These are phyloP conservation scores for Aspergillus sp. DNA, from an alignment of 2,329 filamentous ascomycete genomes.

Conservation along the genomic window DNA sequence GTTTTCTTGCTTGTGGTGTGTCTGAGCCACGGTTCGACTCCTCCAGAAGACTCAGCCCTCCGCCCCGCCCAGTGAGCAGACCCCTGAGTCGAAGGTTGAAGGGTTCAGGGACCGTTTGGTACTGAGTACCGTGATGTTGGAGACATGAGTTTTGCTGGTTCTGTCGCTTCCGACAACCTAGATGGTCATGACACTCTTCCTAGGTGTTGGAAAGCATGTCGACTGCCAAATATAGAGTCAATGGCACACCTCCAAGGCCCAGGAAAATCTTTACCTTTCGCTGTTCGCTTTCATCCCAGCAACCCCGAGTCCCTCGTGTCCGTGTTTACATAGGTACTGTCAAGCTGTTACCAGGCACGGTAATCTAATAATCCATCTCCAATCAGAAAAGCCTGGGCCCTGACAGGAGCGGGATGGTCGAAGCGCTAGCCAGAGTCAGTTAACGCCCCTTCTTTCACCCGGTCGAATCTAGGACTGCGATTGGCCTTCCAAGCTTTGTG, in stretches of 20 bases:
- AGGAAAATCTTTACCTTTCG: background rate
- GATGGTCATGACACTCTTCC: background rate
- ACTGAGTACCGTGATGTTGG: background rate
- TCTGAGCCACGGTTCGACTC: conserved; percentile 9
- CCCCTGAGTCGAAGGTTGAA: conserved; percentile 18
- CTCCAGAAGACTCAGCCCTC: background rate
- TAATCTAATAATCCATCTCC: conserved; percentile 2
- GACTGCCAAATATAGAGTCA: conserved; percentile 13
- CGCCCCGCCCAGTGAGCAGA: background rate
- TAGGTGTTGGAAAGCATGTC: background rate
- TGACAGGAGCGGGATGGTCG: conserved; percentile 7
- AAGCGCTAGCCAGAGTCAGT: conserved; percentile 3
- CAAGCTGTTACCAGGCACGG: conserved; percentile 31
- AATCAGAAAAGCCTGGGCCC: conserved; percentile 14
- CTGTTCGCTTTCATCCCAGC: background rate
- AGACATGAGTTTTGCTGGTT: background rate
- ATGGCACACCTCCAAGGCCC: background rate
- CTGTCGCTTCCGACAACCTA: background rate
- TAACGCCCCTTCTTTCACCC: conserved; percentile 7
- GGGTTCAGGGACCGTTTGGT: background rate
- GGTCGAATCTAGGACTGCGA: conserved; percentile 5
- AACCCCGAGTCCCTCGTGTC: conserved; percentile 16
- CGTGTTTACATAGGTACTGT: conserved; percentile 19
- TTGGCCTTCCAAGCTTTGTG: conserved; percentile 16
- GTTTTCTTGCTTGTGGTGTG: background rate